A percentile compares a stretch with the other conserved stretches of the same genome.
These are phyloP conservation scores for Aspergillus sp. DNA, from an alignment of 2,329 filamentous ascomycete genomes.

Conservation along the genomic window DNA sequence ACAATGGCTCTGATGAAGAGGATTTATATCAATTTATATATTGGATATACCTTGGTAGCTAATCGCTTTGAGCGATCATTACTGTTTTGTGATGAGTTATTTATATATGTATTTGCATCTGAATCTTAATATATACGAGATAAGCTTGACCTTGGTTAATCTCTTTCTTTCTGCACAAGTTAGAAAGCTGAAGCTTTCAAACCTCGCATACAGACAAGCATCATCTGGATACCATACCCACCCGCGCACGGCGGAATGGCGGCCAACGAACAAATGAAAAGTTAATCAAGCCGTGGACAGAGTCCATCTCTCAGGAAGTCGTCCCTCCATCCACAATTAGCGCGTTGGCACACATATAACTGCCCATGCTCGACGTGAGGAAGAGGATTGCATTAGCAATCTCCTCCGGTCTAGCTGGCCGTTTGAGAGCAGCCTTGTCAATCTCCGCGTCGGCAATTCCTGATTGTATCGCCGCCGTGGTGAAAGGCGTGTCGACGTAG, in stretches of 20 bases:
- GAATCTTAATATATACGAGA: not conserved
- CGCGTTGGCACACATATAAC: conserved; percentile 43
- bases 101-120: not conserved
- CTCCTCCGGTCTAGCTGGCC: conserved; percentile 47
- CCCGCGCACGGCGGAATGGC: too few relatives aligned
- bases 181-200: too few relatives aligned
- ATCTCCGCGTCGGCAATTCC: conserved; percentile 36
- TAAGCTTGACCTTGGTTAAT: too few relatives aligned
- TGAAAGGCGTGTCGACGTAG: conserved; percentile 26
- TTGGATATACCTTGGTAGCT: not conserved
- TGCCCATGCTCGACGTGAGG: conserved; percentile 43
- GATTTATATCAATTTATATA: too few relatives aligned
- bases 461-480: conserved; percentile 11
- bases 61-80: not conserved
- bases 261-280: too few relatives aligned
- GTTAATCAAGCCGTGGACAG: not conserved
- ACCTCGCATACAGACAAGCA: too few relatives aligned
- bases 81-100: not conserved
- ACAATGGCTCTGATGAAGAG: not conserved
- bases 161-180: too few relatives aligned
- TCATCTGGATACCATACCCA: too few relatives aligned
- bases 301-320: conserved; percentile 14
- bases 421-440: conserved; percentile 48
- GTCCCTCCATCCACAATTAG: conserved; percentile 31
- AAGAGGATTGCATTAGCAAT: conserved; percentile 38